A percentile compares a stretch with the other conserved stretches of the same genome.
Conservation (phyloP, 495 filamentous ascomycete species). For the Aspergillus diversus region DNA sequence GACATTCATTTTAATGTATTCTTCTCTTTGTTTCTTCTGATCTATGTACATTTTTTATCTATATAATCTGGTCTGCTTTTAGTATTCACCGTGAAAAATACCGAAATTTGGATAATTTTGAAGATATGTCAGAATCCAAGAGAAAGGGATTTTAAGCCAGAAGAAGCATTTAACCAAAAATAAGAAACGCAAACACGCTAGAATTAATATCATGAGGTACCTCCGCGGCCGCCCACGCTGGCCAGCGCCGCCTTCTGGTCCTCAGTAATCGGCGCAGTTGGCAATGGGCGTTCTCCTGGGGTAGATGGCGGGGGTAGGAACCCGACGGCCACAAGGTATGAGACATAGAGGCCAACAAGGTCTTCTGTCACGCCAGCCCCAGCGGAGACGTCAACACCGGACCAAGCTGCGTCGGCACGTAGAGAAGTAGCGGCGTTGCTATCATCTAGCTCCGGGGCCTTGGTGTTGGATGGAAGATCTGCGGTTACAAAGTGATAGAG, state of each 20-base stretch:
- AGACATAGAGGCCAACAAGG: slow-evolving; percentile 71
- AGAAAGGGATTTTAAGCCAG: background rate
- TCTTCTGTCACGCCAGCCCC: slow-evolving; percentile 68
- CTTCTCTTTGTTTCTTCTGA: no score
- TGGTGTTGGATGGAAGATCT: slow-evolving; percentile 76
- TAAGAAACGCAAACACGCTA: background rate
- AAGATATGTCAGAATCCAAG: background rate
- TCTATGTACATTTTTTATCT: no score
- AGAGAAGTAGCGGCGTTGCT: slow-evolving; percentile 68
- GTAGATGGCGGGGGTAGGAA: slow-evolving; percentile 65
- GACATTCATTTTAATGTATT: no score
- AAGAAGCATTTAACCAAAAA: background rate
- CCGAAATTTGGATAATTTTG: background rate
- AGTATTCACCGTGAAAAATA: background rate
- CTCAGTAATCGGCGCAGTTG: slow-evolving; percentile 48
- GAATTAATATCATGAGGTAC: slow-evolving; percentile 28
- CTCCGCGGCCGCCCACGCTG: slow-evolving; percentile 54
- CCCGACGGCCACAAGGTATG: slow-evolving; percentile 70
- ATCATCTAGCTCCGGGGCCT: slow-evolving; percentile 81
- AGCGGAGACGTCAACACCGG: slow-evolving; percentile 62
- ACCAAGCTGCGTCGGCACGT: slow-evolving; percentile 63
- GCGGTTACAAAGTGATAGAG: slow-evolving; percentile 83
- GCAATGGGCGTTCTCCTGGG: slow-evolving; percentile 49
- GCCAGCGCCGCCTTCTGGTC: slow-evolving; percentile 54
- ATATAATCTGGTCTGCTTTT: no score